Evolutionary conservation across 2,329 filamentous ascomycete species (phyloP), one percentile per base, ranked within the genome.

Genomic region (Penicillium sp.): DNA sequence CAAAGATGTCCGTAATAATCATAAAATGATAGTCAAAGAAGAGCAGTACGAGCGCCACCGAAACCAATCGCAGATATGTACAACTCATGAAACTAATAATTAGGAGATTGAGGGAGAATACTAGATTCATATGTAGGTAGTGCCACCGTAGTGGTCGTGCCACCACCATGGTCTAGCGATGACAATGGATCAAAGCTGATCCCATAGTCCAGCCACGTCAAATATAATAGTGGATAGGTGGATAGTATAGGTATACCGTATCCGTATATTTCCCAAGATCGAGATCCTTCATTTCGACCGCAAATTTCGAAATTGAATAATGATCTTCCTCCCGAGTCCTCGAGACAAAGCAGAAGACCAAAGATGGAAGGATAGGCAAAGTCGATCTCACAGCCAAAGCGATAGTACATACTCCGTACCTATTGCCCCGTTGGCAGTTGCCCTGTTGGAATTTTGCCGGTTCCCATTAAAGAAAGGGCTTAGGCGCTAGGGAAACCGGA

Each of bases 61-160:
- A 33, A 18, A 28, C 12, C 12, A 14, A 35, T 19, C 5, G n/a
- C 11, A 28, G 22, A 41, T 48, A 48, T 44, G 28, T 44, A 44
- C 40, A 44, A 43, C 33, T 48, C 40, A 39, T 44, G 16, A 44
- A 10, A 16, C 37, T 48, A 18, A n/a, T 36, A 12, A 48, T 44
- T 36, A 37, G 22, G 14, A 13, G 14, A 41, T n/a, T 28, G 13
- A 7, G 16, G 29, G 30, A 18, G 14, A 31, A 10, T 12, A 4
- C 13, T 19, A n/a, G 28, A 16, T 13, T 22, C 19, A 22, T 25
- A 13, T 16, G 41, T 35, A 14, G 30, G 39, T 41, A 30, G n/a
- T n/a, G n/a, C n/a, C n/a, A n/a, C n/a, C n/a, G n/a, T n/a, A n/a
- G n/a, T n/a, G n/a, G n/a, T n/a, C n/a, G n/a, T n/a, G n/a, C n/a